Base-by-base conservation (phyloP, 192 early-diverging fungal genomes). In the Coemansia sp. region DNA sequence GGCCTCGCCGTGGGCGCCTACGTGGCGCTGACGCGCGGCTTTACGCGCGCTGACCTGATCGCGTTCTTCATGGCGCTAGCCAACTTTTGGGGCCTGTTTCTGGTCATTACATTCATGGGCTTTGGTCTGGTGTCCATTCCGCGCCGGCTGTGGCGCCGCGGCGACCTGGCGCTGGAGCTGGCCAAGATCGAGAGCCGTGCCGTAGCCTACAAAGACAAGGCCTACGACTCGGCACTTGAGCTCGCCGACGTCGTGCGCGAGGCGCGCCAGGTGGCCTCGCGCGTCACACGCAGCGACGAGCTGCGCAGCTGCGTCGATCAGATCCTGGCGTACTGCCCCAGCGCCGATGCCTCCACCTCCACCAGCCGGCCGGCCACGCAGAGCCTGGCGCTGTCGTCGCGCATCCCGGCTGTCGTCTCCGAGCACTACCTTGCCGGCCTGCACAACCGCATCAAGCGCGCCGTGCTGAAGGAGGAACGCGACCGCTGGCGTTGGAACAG, bases 121-220 rank as follows among this genome's bases (percentile, higher is more conserved):
- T 93, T 93, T 65, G 95, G 95, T 0, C 72, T 96, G 41, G 92
- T 98, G 0, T 85, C 91, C 26, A 77, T 98, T 28, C 95, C 95
- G 17, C 81, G 93, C 37, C 67, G 78, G 50, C 73, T 95, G 34
- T 98, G 93, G 92, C 84, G 81, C 50, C 67, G 74, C 9, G 85
- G 89, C 9, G 78, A 85, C 53, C 67, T 80, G 20, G 58, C 42
- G 17, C 80, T 80, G 32, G 79, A 82, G 22, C 71, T 95, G 18
- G 58, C 77, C 6, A 78, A 79, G 30, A 78, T 91, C 34, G 83
- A 89, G 58, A 68, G 75, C 52, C 72, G 78, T 15, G 87, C 86
- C 0, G 81, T 87, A 51, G 58, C 71, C 22, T 64, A 80, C 42
- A 94, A 93, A 50, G 95, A 98, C 62, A 81, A 81, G 42, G 70